Base-by-base conservation (phyloP, 495 filamentous ascomycete species). In the Penicillium angulare region DNA sequence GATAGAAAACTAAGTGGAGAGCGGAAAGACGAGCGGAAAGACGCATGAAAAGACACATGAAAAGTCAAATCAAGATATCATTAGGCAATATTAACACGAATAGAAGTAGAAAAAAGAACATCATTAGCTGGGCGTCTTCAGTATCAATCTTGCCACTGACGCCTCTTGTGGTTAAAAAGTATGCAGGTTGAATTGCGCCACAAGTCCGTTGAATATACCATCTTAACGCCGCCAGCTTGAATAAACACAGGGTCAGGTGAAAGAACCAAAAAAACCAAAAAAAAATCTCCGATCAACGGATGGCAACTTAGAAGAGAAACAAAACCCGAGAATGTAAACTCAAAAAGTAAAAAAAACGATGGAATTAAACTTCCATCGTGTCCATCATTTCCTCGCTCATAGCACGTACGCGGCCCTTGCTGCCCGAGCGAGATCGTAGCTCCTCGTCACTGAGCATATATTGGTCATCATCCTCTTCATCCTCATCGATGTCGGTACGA, bases 321-420 rank as follows among this genome's bases (percentile, higher is more conserved):
- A n/a, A n/a, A n/a, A n/a, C 13, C 27, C 27, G 27, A 31, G 36
- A 38, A 23, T n/a, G 26, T 20, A 31, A 17, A 31, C n/a, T 26
- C 8, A 33, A 21, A n/a, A n/a, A n/a, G n/a, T n/a, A n/a, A n/a
- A n/a, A n/a, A n/a, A n/a, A n/a, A n/a, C n/a, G 45, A 18, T 50
- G 33, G 13, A 5, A 15, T 76, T 58, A 81, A 44, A 78, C 71
- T 55, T 90, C 87, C 85, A 90, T 89, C 9, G 76, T 76, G 21
- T 81, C 79, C 32, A 81, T 85, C 43, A 89, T 85, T 45, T 89
- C 86, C 65, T 89, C 86, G 56, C 85, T 89, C 56, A 89, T 76
- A 3, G 84, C 86, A 21, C 85, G 76, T 6, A 87, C 77, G 27
- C 75, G 79, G 22, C 76, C 77, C 53, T 75, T 77, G 29, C 66